Base-by-base conservation (phyloP, 768 basidiomycete genomes). In the Hygrocybe coccinea region DNA sequence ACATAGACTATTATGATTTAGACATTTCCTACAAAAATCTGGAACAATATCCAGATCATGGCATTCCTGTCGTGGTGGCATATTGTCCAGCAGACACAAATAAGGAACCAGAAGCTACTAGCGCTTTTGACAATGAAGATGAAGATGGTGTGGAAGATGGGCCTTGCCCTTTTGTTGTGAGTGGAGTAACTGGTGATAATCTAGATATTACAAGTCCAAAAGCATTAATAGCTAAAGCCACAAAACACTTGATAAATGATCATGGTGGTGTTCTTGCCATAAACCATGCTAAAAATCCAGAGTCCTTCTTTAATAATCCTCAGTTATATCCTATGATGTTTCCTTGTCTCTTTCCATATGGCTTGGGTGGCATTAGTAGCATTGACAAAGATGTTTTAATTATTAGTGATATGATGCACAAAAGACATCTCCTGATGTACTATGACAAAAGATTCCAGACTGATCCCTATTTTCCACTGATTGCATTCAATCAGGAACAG, bases 401-500 rank as follows among this genome's bases (percentile, higher is more conserved):
- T 12, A 22, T 46, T 5, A 57, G 59, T 2, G 62, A 63, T 11
- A 17, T 39, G 4, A 29, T 19, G 5, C 68, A 70, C 29, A 69
- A 68, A 21, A 39, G 57, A 39, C 52, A 62, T 12, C 50, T 69
- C 0, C 52, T 77, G 0, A 61, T 71, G 65, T 77, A 74, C 56
- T 65, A 71, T 56, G 75, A 77, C 44, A 72, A 73, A 19, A 52
- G 67, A 0, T 76, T 72, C 64, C 74, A 78, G 50, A 52, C 25
- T 0, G 74, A 79, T 55, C 17, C 56, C 1, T 60, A 64, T 36
- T 79, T 74, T 56, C 63, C 72, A 0, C 67, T 77, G 17, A 58
- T 76, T 14, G 68, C 67, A 0, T 77, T 76, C 50, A 76, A 70
- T 49, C 73, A 78, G 46, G 57, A 69, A 22, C 77, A 77, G 44